These are phyloP conservation scores for Cryphonectria naterciae DNA, from an alignment of 2,329 filamentous ascomycete species.

Conservation along the genomic window DNA sequence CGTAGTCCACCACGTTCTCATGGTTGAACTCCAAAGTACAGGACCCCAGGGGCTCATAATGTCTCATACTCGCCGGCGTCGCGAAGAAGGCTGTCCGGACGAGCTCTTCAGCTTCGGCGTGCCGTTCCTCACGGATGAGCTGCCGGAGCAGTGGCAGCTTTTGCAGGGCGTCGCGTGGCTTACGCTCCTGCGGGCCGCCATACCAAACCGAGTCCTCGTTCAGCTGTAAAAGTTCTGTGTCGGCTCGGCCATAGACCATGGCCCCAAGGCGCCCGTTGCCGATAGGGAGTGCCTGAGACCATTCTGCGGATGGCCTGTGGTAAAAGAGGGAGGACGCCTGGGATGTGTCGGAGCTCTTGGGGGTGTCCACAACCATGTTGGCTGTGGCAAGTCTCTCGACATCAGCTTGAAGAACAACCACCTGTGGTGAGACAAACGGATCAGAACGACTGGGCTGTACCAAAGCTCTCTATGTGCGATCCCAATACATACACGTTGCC, in stretches of 20 bases:
- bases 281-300: constrained; percentile 47
- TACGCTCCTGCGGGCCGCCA: constrained; percentile 48
- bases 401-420: constrained; percentile 38
- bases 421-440: constrained; percentile 35
- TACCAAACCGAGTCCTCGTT: constrained; percentile 55
- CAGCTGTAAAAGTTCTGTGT: constrained; percentile 48
- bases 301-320: constrained; percentile 36
- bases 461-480: neutral
- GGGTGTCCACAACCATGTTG: constrained; percentile 1
- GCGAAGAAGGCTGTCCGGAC: constrained; percentile 48
- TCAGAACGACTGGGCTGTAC: constrained; percentile 1
- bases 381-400: constrained; percentile 44
- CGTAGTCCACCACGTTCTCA: constrained; percentile 27
- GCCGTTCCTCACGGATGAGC: constrained; percentile 44
- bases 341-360: neutral
- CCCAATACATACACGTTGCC: neutral
- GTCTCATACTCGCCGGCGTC: constrained; percentile 49
- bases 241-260: constrained; percentile 50
- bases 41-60: constrained; percentile 48
- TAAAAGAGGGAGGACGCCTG: constrained; percentile 35
- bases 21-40: constrained; percentile 48
- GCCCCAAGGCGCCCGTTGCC: constrained; percentile 51
- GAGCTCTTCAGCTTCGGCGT: constrained; percentile 47
- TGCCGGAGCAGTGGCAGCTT: constrained; percentile 45
- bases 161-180: constrained; percentile 42